These are phyloP conservation scores for Pythium brachiatum DNA, from an alignment of 352 stramenopile species.

Conservation along the genomic window DNA sequence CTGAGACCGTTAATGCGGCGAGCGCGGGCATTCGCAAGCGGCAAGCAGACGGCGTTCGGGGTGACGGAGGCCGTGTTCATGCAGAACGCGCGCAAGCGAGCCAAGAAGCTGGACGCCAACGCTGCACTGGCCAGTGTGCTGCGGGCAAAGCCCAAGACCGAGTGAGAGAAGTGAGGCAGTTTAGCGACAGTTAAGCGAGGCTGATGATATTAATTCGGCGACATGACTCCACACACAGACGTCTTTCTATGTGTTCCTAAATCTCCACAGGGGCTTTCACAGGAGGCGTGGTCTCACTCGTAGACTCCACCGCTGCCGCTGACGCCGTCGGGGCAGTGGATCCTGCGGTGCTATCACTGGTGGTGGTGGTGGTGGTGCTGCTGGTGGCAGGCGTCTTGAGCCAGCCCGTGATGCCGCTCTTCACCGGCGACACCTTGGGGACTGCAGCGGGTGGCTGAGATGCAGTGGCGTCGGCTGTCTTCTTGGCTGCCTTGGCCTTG, in stretches of 20 bases:
- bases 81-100: slow-evolving; percentile 19
- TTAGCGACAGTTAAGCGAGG: neutral
- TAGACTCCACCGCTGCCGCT: neutral
- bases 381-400: slow-evolving; percentile 16
- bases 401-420: slow-evolving; percentile 22
- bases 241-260: neutral
- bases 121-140: neutral
- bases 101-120: slow-evolving; percentile 9
- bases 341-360: neutral
- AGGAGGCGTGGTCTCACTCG: neutral
- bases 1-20: slow-evolving; percentile 23
- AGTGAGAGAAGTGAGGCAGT: neutral
- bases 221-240: neutral
- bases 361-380: neutral
- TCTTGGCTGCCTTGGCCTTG: slow-evolving; percentile 9
- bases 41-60: neutral
- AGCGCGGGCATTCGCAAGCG: slow-evolving; percentile 12
- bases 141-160: neutral
- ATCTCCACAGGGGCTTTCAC: neutral
- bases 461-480: neutral
- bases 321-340: neutral
- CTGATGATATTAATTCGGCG: neutral
- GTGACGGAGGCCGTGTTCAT: slow-evolving; percentile 24
- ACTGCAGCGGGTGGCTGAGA: neutral
- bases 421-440: slow-evolving; percentile 10